A percentile compares a stretch with the other conserved stretches of the same genome.
Conservation (phyloP, 805 yeast species). For the Saturnispora ahearnii region DNA sequence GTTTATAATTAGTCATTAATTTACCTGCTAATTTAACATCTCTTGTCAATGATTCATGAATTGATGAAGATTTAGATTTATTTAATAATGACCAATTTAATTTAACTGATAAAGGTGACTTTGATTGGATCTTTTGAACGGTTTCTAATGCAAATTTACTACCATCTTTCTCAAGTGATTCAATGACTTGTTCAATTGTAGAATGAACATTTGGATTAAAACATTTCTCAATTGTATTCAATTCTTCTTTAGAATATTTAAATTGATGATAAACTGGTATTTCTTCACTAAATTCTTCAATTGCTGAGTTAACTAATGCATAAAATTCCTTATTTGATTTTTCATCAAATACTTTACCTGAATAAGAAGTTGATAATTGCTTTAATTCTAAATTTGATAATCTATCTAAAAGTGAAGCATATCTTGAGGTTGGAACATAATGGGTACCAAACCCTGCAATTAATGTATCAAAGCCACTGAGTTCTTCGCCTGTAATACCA, state of each 20-base stretch:
- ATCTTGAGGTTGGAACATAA: constrained; percentile 59
- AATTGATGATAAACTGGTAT: constrained; percentile 56
- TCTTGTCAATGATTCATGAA: constrained; percentile 56
- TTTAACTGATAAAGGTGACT: constrained; percentile 74
- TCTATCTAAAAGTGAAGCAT: constrained; percentile 54
- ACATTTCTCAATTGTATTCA: constrained; percentile 57
- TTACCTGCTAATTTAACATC: constrained; percentile 74
- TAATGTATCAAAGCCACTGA: constrained; percentile 75
- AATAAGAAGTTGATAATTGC: constrained; percentile 15
- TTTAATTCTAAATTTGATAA: constrained; percentile 47
- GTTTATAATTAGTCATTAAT: constrained; percentile 47
- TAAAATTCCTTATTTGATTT: constrained; percentile 31
- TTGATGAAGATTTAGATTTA: constrained; percentile 47
- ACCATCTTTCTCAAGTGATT: constrained; percentile 43
- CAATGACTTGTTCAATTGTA: constrained; percentile 46
- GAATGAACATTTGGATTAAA: constrained; percentile 40
- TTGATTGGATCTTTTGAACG: constrained; percentile 44
- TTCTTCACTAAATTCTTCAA: constrained; percentile 70
- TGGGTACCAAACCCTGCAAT: constrained; percentile 86
- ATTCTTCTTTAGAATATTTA: constrained; percentile 45
- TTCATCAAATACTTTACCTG: constrained; percentile 14
- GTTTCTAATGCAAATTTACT: constrained; percentile 59
- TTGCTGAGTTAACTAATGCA: constrained; percentile 55
- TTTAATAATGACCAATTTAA: constrained; percentile 63
- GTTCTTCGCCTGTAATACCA: constrained; percentile 76